These are phyloP conservation scores for Sporothrix schenckii DNA, from an alignment of 2,329 filamentous ascomycete genomes.

Conservation along the genomic window DNA sequence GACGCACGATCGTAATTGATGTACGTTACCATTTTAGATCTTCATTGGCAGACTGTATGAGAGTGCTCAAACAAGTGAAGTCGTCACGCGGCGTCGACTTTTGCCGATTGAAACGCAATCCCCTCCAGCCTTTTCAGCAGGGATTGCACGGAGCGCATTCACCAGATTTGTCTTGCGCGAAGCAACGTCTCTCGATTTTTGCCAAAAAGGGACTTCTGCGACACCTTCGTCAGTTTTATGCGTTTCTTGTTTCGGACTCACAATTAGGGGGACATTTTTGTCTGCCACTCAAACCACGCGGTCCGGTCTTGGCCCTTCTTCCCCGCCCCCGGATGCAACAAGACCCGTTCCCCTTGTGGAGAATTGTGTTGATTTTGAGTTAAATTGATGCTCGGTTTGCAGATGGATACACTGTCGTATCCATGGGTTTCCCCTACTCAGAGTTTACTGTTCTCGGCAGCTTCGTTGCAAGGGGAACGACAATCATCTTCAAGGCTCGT, in stretches of 20 bases:
- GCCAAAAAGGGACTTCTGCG: slow-evolving; percentile 26
- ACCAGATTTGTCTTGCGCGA: not conserved
- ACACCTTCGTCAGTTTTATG: slow-evolving; percentile 19
- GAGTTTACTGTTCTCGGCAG: not conserved
- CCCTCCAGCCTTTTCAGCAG: not conserved
- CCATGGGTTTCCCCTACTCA: not conserved
- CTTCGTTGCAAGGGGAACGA: not conserved
- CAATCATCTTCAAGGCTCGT: slow-evolving; percentile 7
- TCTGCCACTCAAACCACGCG: slow-evolving; percentile 1
- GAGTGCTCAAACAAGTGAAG: too few species aligned
- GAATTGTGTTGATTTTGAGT: slow-evolving; percentile 6
- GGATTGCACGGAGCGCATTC: slow-evolving; percentile 1
- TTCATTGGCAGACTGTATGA: not conserved
- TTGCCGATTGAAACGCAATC: slow-evolving; percentile 27
- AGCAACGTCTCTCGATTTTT: slow-evolving; percentile 18
- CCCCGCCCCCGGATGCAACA: not conserved
- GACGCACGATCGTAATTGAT: too few species aligned
- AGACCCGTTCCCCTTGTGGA: not conserved
- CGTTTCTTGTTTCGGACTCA: slow-evolving; percentile 26
- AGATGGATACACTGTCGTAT: not conserved
- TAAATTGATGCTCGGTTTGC: slow-evolving; percentile 21
- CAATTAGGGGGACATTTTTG: not conserved
- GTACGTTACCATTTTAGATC: not conserved
- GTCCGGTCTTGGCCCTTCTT: not conserved
- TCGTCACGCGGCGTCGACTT: slow-evolving; percentile 5